Base-by-base conservation (phyloP, 2,329 filamentous ascomycete genomes). In the Verticillium dahliae region DNA sequence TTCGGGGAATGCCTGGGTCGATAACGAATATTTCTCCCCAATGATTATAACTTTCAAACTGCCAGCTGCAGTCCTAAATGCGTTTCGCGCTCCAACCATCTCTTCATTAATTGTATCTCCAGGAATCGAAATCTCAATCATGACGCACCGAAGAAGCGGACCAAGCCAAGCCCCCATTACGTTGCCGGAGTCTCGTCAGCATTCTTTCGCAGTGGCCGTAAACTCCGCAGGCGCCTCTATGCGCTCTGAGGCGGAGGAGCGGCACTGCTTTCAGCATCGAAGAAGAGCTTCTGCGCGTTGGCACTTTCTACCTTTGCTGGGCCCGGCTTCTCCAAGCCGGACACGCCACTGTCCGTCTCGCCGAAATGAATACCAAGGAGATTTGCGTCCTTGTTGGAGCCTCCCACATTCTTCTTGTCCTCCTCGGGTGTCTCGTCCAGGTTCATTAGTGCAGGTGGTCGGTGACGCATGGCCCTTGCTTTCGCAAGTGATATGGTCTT, bases 401-500 rank as follows among this genome's bases (percentile, higher is more conserved):
- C 67, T 22, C 70, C 56, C 15, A n/a, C 56, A 60, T 70, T 71
- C 61, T 71, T 61, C 61, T 61, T 66, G 41, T 66, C 68, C 11
- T 68, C 67, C 15, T 71, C 69, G 14, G 66, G 41, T 50, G 65
- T 65, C 65, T 81, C 82, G 58, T 87, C 85, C 3, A 87, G 76
- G 66, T 85, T 89, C 89, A 95, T 94, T 61, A 97, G 80, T 1
- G 92, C 92, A 34, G 93, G 95, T 2, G 95, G 95, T 5, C 95
- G 86, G 72, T 97, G 92, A 61, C 90, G 90, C 87, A 96, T 91
- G 65, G 89, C 85, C 62, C 89, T 87, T 13, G 95, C 95, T 76
- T 97, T 97, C 61, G 89, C 85, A 6, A 99, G 85, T 33, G 90
- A 95, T 61, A 99, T 97, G 0, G 95, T 99, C 80, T 96, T 95